These are phyloP conservation scores for Tricholoma sp. DNA, from an alignment of 768 basidiomycete genomes.

Conservation along the genomic window DNA sequence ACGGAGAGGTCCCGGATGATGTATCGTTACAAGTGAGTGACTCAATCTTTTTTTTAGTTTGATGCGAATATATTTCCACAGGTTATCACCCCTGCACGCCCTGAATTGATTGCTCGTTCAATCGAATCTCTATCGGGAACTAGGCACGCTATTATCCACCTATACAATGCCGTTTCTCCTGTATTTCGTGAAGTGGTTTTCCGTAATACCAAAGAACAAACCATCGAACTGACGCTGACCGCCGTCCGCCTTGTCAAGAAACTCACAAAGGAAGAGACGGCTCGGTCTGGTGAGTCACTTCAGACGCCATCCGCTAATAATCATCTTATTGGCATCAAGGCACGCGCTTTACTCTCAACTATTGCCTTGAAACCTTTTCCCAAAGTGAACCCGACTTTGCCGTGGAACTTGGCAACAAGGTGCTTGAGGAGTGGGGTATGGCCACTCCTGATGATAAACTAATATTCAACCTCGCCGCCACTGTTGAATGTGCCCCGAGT, in stretches of 20 bases:
- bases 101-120: constrained; percentile 71
- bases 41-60: neutral
- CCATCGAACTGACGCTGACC: constrained; percentile 61
- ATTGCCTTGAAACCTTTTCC: constrained; percentile 82
- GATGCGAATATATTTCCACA: constrained; percentile 20
- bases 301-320: neutral
- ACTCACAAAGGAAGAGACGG: constrained; percentile 61
- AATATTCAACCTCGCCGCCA: constrained; percentile 82
- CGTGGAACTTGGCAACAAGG: constrained; percentile 69
- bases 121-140: constrained; percentile 71
- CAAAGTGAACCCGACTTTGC: constrained; percentile 83
- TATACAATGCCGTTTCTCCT: constrained; percentile 80
- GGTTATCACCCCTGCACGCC: constrained; percentile 78
- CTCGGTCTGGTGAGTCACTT: constrained; percentile 41
- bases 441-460: constrained; percentile 59
- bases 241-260: constrained; percentile 69
- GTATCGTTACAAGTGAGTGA: constrained; percentile 71
- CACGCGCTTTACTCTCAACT: constrained; percentile 74
- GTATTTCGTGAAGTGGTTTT: constrained; percentile 79
- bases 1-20: constrained; percentile 61
- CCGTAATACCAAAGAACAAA: constrained; percentile 69
- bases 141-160: constrained; percentile 77
- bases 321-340: constrained; percentile 9
- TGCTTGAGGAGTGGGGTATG: constrained; percentile 67
- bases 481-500: constrained; percentile 78